These are phyloP conservation scores for Hypoxylon rickii DNA, from an alignment of 495 filamentous ascomycete genomes.

Conservation along the genomic window DNA sequence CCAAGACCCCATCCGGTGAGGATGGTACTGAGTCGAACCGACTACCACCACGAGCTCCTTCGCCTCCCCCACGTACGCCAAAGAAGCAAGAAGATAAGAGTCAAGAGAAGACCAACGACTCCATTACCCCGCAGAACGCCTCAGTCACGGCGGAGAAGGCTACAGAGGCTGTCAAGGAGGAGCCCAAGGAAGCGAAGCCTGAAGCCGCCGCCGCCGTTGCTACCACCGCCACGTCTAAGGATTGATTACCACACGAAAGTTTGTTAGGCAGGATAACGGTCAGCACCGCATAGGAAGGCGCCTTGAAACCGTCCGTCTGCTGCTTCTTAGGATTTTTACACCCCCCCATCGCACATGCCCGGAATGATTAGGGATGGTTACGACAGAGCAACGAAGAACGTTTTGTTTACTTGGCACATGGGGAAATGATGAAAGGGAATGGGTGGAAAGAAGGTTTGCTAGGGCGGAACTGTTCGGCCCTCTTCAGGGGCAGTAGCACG, in stretches of 20 bases:
- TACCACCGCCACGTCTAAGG: constrained; percentile 27
- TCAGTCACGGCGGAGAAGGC: constrained; percentile 8
- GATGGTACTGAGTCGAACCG: constrained; percentile 11
- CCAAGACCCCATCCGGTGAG: constrained; percentile 43
- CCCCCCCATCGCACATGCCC: constrained; percentile 6
- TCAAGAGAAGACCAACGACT: constrained; percentile 17
- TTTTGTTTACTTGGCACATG: constrained; percentile 33
- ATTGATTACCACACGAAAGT: constrained; percentile 18
- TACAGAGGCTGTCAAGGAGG: constrained; percentile 31
- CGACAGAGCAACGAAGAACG: constrained; percentile 29
- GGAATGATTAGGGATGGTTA: constrained; percentile 21
- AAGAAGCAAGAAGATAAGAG: constrained; percentile 34
- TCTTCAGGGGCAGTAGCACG: constrained; percentile 4
- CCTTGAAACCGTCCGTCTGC: constrained; percentile 3
- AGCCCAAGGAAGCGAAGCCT: constrained; percentile 31
- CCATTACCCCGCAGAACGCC: constrained; percentile 7
- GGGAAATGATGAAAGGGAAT: constrained; percentile 13
- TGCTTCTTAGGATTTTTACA: constrained; percentile 24
- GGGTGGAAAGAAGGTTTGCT: constrained; percentile 1
- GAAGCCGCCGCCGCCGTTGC: constrained; percentile 20
- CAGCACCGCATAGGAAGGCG: constrained; percentile 12
- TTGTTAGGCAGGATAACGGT: constrained; percentile 26
- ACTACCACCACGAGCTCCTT: constrained; percentile 36
- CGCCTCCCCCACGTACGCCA: constrained; percentile 35
- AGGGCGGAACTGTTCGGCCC: constrained; percentile 11